phyloP scores from a whole-genome alignment of 257 asterid genomes.

The Jasminum sambac region DNA sequence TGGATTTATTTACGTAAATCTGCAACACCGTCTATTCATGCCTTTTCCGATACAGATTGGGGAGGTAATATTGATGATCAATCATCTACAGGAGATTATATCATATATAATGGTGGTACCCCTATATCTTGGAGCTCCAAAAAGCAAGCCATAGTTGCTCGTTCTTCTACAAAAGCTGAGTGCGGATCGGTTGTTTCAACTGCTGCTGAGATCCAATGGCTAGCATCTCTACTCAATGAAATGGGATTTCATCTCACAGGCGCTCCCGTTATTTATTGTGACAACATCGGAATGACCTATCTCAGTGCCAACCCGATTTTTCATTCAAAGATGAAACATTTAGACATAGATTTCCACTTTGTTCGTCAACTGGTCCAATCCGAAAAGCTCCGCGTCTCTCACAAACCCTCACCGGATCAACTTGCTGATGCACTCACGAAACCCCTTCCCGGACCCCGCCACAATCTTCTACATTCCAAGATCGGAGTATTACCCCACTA shows the following conservation, averaged over 20 bases:
- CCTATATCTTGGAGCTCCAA: neutral
- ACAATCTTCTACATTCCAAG: too few relatives aligned
- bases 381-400: neutral
- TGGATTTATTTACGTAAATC: neutral
- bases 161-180: neutral
- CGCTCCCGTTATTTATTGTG: neutral
- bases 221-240: neutral
- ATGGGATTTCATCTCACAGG: neutral
- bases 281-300: too few relatives aligned
- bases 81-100: neutral
- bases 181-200: neutral
- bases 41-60: neutral
- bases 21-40: neutral
- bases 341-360: slow-evolving; percentile 1
- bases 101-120: neutral
- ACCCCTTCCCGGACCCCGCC: too few relatives aligned
- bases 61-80: neutral
- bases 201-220: slow-evolving; percentile 8
- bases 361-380: neutral
- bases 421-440: neutral
- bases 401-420: neutral
- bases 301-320: too few relatives aligned
- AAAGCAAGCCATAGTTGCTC: neutral
- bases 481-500: too few relatives aligned
- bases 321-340: too few relatives aligned